Percentiles rank a stretch among this genome's conserved stretches.
These are phyloP conservation scores for Acanthamoeba castellanii DNA, from an alignment of 208 protist genomes.

Conservation along the genomic window DNA sequence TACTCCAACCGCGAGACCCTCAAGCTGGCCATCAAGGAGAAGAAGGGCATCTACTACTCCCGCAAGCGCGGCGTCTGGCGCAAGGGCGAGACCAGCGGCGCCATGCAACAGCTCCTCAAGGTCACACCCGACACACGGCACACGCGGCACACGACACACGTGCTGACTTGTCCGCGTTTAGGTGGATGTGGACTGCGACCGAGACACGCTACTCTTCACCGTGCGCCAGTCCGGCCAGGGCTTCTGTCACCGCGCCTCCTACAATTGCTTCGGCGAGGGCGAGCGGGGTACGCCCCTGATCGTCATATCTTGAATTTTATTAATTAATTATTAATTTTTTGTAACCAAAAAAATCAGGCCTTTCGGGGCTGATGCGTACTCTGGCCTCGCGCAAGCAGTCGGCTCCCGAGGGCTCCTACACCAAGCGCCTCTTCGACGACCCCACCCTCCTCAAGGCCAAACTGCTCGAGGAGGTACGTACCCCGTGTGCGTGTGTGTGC, in stretches of 20 bases:
- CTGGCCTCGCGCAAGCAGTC: conserved; percentile 63
- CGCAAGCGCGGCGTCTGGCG: conserved; percentile 87
- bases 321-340: too few species aligned
- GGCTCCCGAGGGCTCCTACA: conserved; percentile 86
- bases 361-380: conserved; percentile 56
- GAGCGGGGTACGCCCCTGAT: not conserved
- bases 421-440: conserved; percentile 86
- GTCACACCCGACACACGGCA: not conserved
- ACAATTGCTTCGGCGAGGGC: conserved; percentile 64
- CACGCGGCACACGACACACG: not conserved
- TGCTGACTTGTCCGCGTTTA: not conserved
- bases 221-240: conserved; percentile 73
- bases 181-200: conserved; percentile 86
- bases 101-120: conserved; percentile 74
- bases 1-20: conserved; percentile 85
- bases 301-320: too few species aligned
- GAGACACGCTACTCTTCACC: conserved; percentile 85
- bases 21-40: conserved; percentile 76
- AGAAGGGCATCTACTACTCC: conserved; percentile 84
- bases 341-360: too few species aligned
- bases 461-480: conserved; percentile 85
- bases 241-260: conserved; percentile 73
- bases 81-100: conserved; percentile 87
- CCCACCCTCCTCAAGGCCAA: conserved; percentile 83
- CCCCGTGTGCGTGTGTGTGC: not conserved